Base-by-base conservation (phyloP, 2,329 filamentous ascomycete genomes). In the Plenodomus tracheiphilus region DNA sequence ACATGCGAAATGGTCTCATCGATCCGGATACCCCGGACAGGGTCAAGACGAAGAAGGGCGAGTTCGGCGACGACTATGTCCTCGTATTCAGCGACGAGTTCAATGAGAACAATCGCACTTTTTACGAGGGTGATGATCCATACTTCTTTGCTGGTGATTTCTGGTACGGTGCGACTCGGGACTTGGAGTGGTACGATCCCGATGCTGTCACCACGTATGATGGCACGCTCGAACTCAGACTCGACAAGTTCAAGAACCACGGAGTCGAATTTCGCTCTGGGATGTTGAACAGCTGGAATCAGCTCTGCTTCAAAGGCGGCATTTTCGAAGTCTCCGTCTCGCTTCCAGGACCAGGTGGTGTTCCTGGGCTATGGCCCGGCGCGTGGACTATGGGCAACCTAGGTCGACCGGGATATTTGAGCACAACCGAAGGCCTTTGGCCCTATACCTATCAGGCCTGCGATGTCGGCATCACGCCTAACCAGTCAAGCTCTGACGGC, bases 41-140 rank as follows among this genome's bases (percentile, higher is more conserved):
- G 28, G 80, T 74, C 15, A 77, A 69, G 65, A 79, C 70, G 0
- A 73, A 75, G 47, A 74, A 63, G 19, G 76, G 77, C 10, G 68
- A 79, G 19, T 72, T 78, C 48, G 76, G 75, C 7, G 74, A 77
- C 22, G 71, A 72, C 4, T 67, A 79, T 25, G 72, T 75, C 11
- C 61, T 83, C 2, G 79, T 82, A 0, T 83, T 82, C 59, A 81
- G 79, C 49, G 81, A 83, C 49, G 81, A 83, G 52, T 83, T 83
- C 66, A 82, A 81, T 51, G 67, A 74, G 8, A 65, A 76, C 34
- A 78, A 79, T 44, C 70, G 80, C 22, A 80, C 79, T 0, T 83
- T 83, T 57, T 83, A 81, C 52, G 73, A 76, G 22, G 80, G 79
- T n/a, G 81, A 83, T 53, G 81, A 83, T 56, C 79, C 80, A 1